Conservation (phyloP, 1,284 basidiomycete species). For the Leccinum insolens region DNA sequence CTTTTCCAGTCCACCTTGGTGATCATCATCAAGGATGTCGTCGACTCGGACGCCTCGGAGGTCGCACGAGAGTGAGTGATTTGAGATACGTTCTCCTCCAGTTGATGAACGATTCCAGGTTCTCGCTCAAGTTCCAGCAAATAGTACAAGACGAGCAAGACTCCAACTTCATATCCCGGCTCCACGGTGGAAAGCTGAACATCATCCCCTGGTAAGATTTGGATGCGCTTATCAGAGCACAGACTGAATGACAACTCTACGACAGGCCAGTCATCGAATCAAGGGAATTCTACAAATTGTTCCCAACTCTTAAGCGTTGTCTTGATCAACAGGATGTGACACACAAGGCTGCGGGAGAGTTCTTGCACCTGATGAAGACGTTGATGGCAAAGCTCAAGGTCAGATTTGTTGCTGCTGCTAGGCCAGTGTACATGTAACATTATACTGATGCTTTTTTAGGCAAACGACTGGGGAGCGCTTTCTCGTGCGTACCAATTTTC, state of each 20-base stretch:
- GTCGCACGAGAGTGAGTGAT: constrained; percentile 58
- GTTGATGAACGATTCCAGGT: constrained; percentile 38
- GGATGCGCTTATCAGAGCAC: not conserved
- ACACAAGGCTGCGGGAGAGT: constrained; percentile 54
- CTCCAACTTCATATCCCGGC: constrained; percentile 58
- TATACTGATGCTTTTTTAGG: too few species aligned
- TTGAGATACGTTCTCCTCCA: too few species aligned
- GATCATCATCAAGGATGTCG: constrained; percentile 70
- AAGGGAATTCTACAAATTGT: constrained; percentile 56
- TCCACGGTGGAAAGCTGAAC: constrained; percentile 54
- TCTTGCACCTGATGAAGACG: constrained; percentile 37
- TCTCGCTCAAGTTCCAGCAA: constrained; percentile 52
- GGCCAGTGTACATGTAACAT: not conserved
- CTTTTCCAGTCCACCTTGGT: constrained; percentile 61
- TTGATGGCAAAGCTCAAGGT: constrained; percentile 65
- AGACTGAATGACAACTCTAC: not conserved
- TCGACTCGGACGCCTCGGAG: constrained; percentile 55
- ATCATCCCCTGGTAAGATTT: constrained; percentile 53
- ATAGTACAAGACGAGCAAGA: constrained; percentile 63
- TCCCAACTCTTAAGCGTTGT: constrained; percentile 45
- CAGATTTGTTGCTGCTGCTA: not conserved
- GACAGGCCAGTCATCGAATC: constrained; percentile 63
- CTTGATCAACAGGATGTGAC: constrained; percentile 52
- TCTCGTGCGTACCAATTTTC: constrained; percentile 42
- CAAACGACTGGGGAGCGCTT: constrained; percentile 67